phyloP scores from a whole-genome alignment of 495 filamentous ascomycete genomes.

The Aspergillus funiculosus region DNA sequence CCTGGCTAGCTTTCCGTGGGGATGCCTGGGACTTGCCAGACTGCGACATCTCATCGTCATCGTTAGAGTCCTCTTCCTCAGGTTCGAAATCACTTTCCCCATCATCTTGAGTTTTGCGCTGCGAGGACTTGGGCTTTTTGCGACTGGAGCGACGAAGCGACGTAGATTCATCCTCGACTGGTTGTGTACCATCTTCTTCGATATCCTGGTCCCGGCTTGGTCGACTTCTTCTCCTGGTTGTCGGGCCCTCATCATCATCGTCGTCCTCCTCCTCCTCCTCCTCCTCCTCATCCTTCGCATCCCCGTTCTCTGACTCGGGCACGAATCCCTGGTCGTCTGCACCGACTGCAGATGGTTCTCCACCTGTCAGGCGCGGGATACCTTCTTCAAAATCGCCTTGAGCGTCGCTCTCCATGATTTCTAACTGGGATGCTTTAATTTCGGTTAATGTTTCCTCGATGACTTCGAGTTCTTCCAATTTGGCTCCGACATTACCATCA shows the following conservation, averaged over 20 bases:
- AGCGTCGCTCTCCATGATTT: slow-evolving; percentile 38
- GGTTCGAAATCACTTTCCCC: slow-evolving; percentile 89
- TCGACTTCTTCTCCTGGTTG: slow-evolving; percentile 47
- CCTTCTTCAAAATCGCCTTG: slow-evolving; percentile 38
- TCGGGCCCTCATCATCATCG: slow-evolving; percentile 63
- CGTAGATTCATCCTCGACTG: no score
- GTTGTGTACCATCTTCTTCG: slow-evolving; percentile 19
- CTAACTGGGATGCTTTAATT: slow-evolving; percentile 34
- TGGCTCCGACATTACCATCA: slow-evolving; percentile 27
- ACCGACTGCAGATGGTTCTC: slow-evolving; percentile 23
- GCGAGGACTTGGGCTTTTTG: slow-evolving; percentile 44
- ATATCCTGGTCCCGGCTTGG: slow-evolving; percentile 35
- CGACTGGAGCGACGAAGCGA: slow-evolving; percentile 42
- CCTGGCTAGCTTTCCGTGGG: slow-evolving; percentile 38
- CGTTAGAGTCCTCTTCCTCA: slow-evolving; percentile 52
- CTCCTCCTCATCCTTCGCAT: slow-evolving; percentile 37
- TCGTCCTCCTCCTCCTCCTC: slow-evolving; percentile 56
- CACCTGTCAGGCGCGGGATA: slow-evolving; percentile 20
- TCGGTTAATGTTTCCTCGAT: slow-evolving; percentile 29
- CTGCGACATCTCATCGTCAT: slow-evolving; percentile 57
- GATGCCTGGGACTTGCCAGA: slow-evolving; percentile 42
- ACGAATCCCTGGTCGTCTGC: slow-evolving; percentile 44
- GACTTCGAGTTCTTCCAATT: slow-evolving; percentile 32
- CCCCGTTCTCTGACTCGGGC: slow-evolving; percentile 48
- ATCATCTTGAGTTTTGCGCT: slow-evolving; percentile 56